Percentiles rank a stretch among this genome's conserved stretches.
Conservation (phyloP, 208 protist genomes). For the Crithidia brevicula region DNA sequence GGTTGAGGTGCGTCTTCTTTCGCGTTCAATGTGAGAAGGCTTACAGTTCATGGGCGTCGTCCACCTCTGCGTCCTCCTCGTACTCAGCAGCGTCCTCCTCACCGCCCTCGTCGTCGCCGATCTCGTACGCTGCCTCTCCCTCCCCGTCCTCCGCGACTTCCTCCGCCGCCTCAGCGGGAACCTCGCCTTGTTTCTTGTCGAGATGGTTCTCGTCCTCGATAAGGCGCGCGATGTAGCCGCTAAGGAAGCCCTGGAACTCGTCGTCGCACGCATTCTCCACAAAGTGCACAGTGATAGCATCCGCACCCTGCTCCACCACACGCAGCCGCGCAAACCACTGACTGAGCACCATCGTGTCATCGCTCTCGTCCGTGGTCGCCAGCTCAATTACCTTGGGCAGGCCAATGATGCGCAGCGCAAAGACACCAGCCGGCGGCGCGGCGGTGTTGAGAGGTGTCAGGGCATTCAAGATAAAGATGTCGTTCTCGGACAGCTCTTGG, state of each 20-base stretch:
- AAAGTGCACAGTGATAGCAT: slow-evolving; percentile 55
- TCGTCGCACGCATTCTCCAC: slow-evolving; percentile 58
- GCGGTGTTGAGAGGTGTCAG: slow-evolving; percentile 49
- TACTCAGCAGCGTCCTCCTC: background rate
- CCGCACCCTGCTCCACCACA: slow-evolving; percentile 50
- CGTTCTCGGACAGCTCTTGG: slow-evolving; percentile 32
- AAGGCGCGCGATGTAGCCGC: slow-evolving; percentile 50
- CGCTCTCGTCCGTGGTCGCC: slow-evolving; percentile 47
- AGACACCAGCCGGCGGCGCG: slow-evolving; percentile 30
- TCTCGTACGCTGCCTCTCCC: slow-evolving; percentile 2
- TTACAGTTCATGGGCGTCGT: slow-evolving; percentile 12
- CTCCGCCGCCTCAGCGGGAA: slow-evolving; percentile 14
- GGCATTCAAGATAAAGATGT: slow-evolving; percentile 52
- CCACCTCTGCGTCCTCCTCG: slow-evolving; percentile 3
- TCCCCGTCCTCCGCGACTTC: slow-evolving; percentile 12
- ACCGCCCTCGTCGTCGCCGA: slow-evolving; percentile 2
- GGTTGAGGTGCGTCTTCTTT: background rate
- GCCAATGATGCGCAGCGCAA: slow-evolving; percentile 54
- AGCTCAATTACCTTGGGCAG: slow-evolving; percentile 77
- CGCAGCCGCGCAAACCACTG: slow-evolving; percentile 64
- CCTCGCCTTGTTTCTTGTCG: slow-evolving; percentile 40
- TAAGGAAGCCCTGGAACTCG: slow-evolving; percentile 45
- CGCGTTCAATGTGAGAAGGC: background rate
- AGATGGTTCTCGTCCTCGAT: slow-evolving; percentile 62
- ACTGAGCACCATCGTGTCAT: slow-evolving; percentile 62